These are phyloP conservation scores for Ogataea pini DNA, from an alignment of 805 yeast species.

Conservation along the genomic window DNA sequence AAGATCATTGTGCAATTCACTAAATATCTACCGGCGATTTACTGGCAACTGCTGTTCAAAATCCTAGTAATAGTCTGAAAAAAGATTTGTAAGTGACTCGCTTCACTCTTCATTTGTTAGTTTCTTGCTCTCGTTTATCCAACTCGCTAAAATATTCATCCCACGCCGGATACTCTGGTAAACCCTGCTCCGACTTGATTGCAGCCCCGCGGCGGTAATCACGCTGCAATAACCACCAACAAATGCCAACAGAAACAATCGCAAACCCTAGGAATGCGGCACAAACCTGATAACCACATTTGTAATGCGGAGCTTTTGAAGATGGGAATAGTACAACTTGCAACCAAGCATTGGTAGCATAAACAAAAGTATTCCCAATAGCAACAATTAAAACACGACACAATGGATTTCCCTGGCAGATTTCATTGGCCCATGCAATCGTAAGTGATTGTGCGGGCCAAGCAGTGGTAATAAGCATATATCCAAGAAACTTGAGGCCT, in stretches of 20 bases:
- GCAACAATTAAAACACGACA: constrained; percentile 29
- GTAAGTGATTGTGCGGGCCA: constrained; percentile 46
- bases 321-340: constrained; percentile 35
- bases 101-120: background rate
- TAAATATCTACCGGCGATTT: too few species aligned
- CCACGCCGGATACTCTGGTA: constrained; percentile 14
- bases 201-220: constrained; percentile 10
- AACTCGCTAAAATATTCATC: constrained; percentile 6
- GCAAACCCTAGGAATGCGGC: constrained; percentile 13
- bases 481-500: constrained; percentile 23
- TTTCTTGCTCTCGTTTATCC: background rate
- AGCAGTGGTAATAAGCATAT: constrained; percentile 21
- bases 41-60: too few species aligned
- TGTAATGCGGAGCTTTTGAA: constrained; percentile 35
- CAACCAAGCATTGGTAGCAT: constrained; percentile 24
- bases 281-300: constrained; percentile 13
- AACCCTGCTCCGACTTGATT: constrained; percentile 4
- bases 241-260: constrained; percentile 6
- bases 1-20: too few species aligned
- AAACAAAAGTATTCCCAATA: constrained; percentile 24
- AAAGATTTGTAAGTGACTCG: background rate
- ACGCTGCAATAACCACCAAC: constrained; percentile 10
- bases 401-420: constrained; percentile 37
- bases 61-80: too few species aligned
- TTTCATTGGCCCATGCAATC: constrained; percentile 59